Evolutionary conservation across 78 protist species (phyloP), one percentile per base, ranked within the genome.

Genomic region (Andalucia godoyi): DNA sequence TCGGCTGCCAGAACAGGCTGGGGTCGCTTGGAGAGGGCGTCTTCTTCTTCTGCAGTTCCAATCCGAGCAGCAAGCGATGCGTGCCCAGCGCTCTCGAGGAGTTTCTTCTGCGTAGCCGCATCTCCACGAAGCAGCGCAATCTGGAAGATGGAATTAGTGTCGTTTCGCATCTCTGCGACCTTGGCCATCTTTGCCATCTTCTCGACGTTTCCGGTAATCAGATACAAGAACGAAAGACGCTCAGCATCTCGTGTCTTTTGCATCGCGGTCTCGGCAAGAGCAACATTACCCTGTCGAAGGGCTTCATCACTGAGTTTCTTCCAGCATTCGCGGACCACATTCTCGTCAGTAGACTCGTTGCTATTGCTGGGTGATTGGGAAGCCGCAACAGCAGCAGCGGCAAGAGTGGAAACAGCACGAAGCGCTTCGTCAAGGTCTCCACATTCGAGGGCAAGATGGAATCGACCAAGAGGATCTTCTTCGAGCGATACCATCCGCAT

Each of bases 401-500:
- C n/a, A 60, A 47, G 32, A 33, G 23, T 13, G 13, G 2, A 6
- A 23, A 64, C 64, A 6, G 65, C 46, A 62, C 13, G 34, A n/a
- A 25, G 55, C 13, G 95, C 95, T 7, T 76, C 76, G 39, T 92
- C 93, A 33, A 96, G 70, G 77, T 94, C 87, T 32, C 97, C 98
- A 59, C 96, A 90, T 60, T 96, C 96, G 41, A 96, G 52, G 1
- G 99, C 99, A 1, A 96, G 85, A 23, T 80, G 49, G 87, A 96
- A 95, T 27, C 91, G 77, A 9, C 87, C 78, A 40, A 76, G 53
- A 33, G 73, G 87, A 83, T 96, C 98, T n/a, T n/a, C n/a, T n/a
- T n/a, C n/a, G n/a, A n/a, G n/a, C 72, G 80, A 74, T 23, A 94
- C 99, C 51, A 96, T 90, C 68, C 91, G 87, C 58, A 93, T 87